Base-by-base conservation (phyloP, 2,329 filamentous ascomycete species). In the Lachnellula arida region DNA sequence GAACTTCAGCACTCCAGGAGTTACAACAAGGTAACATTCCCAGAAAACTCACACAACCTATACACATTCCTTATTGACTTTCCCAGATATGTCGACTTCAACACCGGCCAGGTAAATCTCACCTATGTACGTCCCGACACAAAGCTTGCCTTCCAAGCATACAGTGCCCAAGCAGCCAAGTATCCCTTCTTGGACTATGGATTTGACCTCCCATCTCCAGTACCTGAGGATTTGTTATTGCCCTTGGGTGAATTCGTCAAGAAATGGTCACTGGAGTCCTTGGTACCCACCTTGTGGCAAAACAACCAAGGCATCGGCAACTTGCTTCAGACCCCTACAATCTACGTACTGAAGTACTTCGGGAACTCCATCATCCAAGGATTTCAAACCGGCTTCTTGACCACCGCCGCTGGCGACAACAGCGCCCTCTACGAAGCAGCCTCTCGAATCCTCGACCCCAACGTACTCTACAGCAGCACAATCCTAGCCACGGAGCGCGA, bases 241-340 rank as follows among this genome's bases (percentile, higher is more conserved):
- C 49, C 54, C 14, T 59, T 57, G 17, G 23, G 34, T 2, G 47
- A 59, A 2, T 63, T 61, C 46, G 37, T 54, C 34, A 46, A 37
- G 19, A 63, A 61, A 44, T 58, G 61, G 64, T 65, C 69, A 19
- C 64, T 81, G 14, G 63, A 70, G 22, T 74, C 69, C 37, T 67
- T 73, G 4, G 69, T 78, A 1, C 72, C 70, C 19, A 65, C 68
- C 3, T 71, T 78, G 28, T 76, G 72, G 57, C 61, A 65, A n/a
- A 71, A 72, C 50, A 70, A 71, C 23, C 70, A 76, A 42, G 77
- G 75, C 3, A 61, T 76, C 2, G 73, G 74, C 12, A 73, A 78
- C 56, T 69, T 78, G 39, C 65, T 75, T 3, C 67, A 71, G 2
- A 57, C 68, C 3, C 70, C 73, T 11, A 74, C 75, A 0, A 54